Evolutionary conservation across 805 yeast genomes (phyloP).

Genomic region (Wickerhamiella azymoides): DNA sequence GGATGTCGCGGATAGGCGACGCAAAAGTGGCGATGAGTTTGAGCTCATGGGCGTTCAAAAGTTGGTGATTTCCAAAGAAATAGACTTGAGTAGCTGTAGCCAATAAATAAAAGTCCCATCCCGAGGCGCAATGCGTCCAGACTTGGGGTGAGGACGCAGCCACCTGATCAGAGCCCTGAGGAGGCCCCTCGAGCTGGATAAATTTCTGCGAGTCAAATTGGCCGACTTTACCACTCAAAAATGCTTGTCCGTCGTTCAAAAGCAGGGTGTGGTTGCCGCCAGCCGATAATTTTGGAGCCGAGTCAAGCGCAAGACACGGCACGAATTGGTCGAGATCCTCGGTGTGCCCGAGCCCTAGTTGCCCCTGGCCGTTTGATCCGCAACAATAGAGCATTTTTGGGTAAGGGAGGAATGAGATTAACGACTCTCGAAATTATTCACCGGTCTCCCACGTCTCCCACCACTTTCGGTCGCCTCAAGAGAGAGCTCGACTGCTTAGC

Average conservation of each 20-base stretch:
- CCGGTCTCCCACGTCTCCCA: too few relatives aligned
- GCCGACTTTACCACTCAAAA: conserved; percentile 47
- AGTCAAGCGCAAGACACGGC: conserved; percentile 26
- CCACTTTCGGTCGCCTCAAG: not conserved
- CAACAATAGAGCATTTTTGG: conserved; percentile 33
- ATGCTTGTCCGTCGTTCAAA: conserved; percentile 40
- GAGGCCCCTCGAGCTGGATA: conserved; percentile 3
- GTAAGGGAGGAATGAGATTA: too few relatives aligned
- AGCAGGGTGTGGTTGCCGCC: conserved; percentile 84
- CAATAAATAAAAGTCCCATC: conserved; percentile 65
- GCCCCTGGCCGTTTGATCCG: conserved; percentile 77
- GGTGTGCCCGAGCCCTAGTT: conserved; percentile 47
- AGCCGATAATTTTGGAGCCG: conserved; percentile 25
- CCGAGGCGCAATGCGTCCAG: conserved; percentile 46
- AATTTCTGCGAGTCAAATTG: not conserved
- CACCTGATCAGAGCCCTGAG: too few relatives aligned
- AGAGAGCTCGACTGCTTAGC: not conserved
- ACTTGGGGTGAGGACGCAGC: conserved; percentile 12
- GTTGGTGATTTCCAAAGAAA: not conserved
- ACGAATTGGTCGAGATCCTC: conserved; percentile 32
- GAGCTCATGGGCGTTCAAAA: not conserved
- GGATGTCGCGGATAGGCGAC: conserved; percentile 13
- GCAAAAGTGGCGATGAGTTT: conserved; percentile 13
- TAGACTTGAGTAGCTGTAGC: conserved; percentile 23
- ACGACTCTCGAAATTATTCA: not conserved